Conservation (phyloP, 1,139 yeast species). For the Blastobotrys arbuscula region DNA sequence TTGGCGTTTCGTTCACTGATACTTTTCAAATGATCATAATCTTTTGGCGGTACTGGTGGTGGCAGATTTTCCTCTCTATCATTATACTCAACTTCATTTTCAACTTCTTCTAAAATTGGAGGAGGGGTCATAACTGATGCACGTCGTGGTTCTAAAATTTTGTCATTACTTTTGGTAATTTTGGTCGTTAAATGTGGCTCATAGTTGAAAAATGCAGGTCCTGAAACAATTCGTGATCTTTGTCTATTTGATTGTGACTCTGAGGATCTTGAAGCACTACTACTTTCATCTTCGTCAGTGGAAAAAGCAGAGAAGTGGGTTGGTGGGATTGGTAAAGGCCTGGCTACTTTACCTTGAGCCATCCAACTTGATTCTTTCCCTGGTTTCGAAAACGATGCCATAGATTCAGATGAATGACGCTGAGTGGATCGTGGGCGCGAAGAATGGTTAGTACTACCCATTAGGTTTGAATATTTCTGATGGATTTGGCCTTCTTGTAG, state of each 20-base stretch:
- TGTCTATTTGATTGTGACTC: not conserved
- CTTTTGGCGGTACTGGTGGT: slow-evolving; percentile 12
- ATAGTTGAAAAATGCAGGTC: slow-evolving; percentile 8
- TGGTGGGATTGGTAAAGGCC: slow-evolving; percentile 1
- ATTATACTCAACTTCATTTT: not conserved
- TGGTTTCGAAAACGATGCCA: slow-evolving; percentile 19
- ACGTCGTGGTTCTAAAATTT: not conserved
- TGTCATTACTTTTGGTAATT: not conserved
- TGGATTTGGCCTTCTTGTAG: slow-evolving; percentile 17
- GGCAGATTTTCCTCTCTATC: not conserved
- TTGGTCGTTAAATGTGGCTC: not conserved
- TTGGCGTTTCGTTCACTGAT: slow-evolving; percentile 1
- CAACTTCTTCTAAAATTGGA: not conserved
- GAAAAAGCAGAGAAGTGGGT: not conserved
- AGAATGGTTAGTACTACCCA: slow-evolving; percentile 5
- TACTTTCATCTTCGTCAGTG: not conserved
- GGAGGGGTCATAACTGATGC: not conserved
- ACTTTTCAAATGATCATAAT: not conserved
- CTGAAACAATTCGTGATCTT: slow-evolving; percentile 5
- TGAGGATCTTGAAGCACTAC: slow-evolving; percentile 7
- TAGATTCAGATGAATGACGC: slow-evolving; percentile 19
- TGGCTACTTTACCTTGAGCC: slow-evolving; percentile 4
- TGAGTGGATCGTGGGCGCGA: not conserved
- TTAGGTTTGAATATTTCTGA: slow-evolving; percentile 16
- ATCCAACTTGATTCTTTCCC: slow-evolving; percentile 21